Evolutionary conservation across 2,329 filamentous ascomycete genomes (phyloP), one percentile per base, ranked within the genome.

Genomic region (Cladosporium oxysporum): DNA sequence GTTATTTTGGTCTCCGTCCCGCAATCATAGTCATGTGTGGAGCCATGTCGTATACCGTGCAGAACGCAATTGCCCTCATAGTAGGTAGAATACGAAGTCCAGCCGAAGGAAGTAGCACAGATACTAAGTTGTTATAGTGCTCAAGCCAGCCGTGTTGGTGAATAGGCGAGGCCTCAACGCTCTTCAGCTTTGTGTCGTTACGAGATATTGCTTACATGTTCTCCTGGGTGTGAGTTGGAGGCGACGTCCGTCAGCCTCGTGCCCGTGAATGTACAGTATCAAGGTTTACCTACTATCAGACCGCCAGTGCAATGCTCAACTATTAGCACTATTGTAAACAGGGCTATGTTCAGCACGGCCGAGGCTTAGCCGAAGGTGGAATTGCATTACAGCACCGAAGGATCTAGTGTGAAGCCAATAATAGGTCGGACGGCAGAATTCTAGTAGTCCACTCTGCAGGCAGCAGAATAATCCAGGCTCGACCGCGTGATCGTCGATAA

Each of bases 21-120:
- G 33, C 55, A 10, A 41, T 28, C 21, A 33, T 5, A 58, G 21
- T 33, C 53, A 37, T 37, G 10, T 26, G 57, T 31, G 26, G 35
- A 59, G 29, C 23, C 23, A 59, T 47, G 16, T 47, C 37, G 37
- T 59, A 47, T 21, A 29, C 14, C 57, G 57, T 59, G 57, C 35
- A 47, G 57, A 59, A 26, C 37, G 37, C 14, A 23, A 21, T 29
- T 41, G 23, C 35, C 35, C 23, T 59, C 7, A 47, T 31, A 47
- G 57, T 18, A 29, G 57, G 37, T 29, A 59, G 23, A 31, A 59
- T 59, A 59, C 57, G 57, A 59, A 59, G 57, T 47, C 35, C 37
- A 59, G 26, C 14, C 57, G 57, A 47, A 44, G 57, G 57, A 59
- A 21, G 57, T 59, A 59, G 57, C 57, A 59, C 57, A 59, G 35